Evolutionary conservation across 805 yeast species (phyloP).

Genomic region (Sugiyamaella mastotermitis): DNA sequence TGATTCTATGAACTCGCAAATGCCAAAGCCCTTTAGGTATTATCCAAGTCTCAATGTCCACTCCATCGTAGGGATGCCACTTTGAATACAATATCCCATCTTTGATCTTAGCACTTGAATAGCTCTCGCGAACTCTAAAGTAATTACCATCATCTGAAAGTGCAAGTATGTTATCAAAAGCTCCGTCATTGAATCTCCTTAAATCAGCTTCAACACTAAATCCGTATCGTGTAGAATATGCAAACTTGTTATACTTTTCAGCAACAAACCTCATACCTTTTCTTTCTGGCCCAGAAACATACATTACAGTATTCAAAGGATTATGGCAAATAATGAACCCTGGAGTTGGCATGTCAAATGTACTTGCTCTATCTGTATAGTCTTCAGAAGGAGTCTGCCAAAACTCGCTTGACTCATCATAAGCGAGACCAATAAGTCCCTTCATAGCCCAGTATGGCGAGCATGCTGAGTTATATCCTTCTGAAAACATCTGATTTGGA

Average conservation of each 20-base stretch:
- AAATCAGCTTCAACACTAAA: constrained; percentile 18
- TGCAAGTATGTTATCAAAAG: constrained; percentile 20
- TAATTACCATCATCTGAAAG: constrained; percentile 17
- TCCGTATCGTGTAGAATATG: constrained; percentile 22
- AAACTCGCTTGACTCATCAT: constrained; percentile 19
- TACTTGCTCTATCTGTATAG: background rate
- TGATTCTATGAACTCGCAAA: constrained; percentile 18
- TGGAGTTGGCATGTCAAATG: constrained; percentile 6
- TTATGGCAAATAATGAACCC: constrained; percentile 16
- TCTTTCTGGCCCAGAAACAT: constrained; percentile 13
- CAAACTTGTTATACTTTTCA: constrained; percentile 24
- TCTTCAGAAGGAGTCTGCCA: constrained; percentile 15
- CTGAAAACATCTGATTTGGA: constrained; percentile 23
- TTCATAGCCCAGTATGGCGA: constrained; percentile 27
- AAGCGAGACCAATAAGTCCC: constrained; percentile 18
- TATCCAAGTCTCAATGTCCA: constrained; percentile 20
- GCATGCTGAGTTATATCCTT: constrained; percentile 21
- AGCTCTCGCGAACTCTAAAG: constrained; percentile 13
- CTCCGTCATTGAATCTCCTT: constrained; percentile 11
- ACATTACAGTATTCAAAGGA: constrained; percentile 8
- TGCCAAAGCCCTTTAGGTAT: constrained; percentile 20
- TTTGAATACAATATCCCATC: constrained; percentile 12
- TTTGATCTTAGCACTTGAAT: constrained; percentile 4
- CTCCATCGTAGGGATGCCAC: constrained; percentile 20
- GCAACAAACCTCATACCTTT: constrained; percentile 8